Evolutionary conservation across 1,284 basidiomycete species (phyloP), one percentile per base, ranked within the genome.

Genomic region (Boletus semigastroideus): DNA sequence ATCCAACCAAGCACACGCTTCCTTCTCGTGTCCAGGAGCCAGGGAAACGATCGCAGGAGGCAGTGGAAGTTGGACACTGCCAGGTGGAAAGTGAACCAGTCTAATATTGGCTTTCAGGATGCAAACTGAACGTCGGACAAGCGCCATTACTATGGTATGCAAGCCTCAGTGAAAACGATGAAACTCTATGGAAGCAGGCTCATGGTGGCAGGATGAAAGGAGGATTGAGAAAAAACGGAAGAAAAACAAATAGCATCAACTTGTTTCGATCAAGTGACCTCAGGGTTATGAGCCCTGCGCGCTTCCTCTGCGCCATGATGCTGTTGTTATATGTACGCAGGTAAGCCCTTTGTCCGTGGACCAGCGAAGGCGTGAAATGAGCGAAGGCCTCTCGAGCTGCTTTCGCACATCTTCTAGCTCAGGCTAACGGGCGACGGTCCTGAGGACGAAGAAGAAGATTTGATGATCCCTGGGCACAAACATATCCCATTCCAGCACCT

Each of bases 1-100:
- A 1, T 68, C 58, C 25, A 83, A 59, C 86, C 85, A 87, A 30
- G 65, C 17, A 7, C 36, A 37, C 34, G 43, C 43, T 13, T 40
- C 37, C 3, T 7, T 7, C 28, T 50, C 49, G 22, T 50, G 49
- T 31, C 27, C 37, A 19, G 48, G 48, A 9, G 36, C 12, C 8
- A 51, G 16, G 17, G 25, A 41, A 34, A 16, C 17, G 17, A 51
- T 41, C 14, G 48, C 34, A 28, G 64, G 64, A 31, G 66, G 66
- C 1, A 11, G 43, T 2, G 63, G 61, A 42, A 67, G 53, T 2
- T 61, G 61, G 40, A 67, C 52, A 25, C 20, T 48, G 3, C n/a
- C n/a, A n/a, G 54, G 16, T 43, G 54, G 42, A 25, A 33, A 25
- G 33, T 68, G 65, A 44, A 51, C 19, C 6, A 54, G 31, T 49